Base-by-base conservation (phyloP, 163 green algal species). In the Chlorella variabilis region DNA sequence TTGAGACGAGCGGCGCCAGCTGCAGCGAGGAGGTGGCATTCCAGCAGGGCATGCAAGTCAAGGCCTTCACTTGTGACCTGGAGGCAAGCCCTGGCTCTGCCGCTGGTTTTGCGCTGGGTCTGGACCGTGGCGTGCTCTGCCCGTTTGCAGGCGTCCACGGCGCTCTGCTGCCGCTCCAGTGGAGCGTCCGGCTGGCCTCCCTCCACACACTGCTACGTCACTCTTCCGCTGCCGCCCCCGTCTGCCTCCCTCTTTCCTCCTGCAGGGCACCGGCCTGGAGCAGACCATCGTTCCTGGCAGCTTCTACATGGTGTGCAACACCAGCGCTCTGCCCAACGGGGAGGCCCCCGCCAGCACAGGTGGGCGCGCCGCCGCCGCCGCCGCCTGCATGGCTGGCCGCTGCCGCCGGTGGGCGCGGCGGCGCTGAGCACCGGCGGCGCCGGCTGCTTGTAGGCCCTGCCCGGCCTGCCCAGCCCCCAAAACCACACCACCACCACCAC, bases 251-350 rank as follows among this genome's bases (percentile, higher is more conserved):
- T n/a, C 11, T n/a, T 48, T 6, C 63, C 4, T 71, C 34, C 45
- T 80, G 80, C 61, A 85, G 56, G 71, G 62, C 27, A 86, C 85
- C 2, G 73, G 75, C 29, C 71, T 90, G 49, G 67, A 77, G 23
- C 68, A 71, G 21, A 61, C 83, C 1, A 78, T 91, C 29, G 80
- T 77, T 6, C 75, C 80, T 9, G 51, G 63, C 21, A 83, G 56
- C 21, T 90, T 89, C 63, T 86, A 48, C 42, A 78, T 91, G 33
- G 67, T 75, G 29, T 91, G 87, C 87, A 89, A 88, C 83, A 90
- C 87, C 42, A 86, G 82, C 58, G 65, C 54, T 4, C n/a, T 56
- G 36, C 33, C 77, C 6, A 42, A 61, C 17, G 68, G 42, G 6
- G 15, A 23, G 38, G 17, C 48, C 9, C 29, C 31, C 0, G 48